Evolutionary conservation across 495 filamentous ascomycete genomes (phyloP), one percentile per base, ranked within the genome.

Genomic region (Neurospora sp.): DNA sequence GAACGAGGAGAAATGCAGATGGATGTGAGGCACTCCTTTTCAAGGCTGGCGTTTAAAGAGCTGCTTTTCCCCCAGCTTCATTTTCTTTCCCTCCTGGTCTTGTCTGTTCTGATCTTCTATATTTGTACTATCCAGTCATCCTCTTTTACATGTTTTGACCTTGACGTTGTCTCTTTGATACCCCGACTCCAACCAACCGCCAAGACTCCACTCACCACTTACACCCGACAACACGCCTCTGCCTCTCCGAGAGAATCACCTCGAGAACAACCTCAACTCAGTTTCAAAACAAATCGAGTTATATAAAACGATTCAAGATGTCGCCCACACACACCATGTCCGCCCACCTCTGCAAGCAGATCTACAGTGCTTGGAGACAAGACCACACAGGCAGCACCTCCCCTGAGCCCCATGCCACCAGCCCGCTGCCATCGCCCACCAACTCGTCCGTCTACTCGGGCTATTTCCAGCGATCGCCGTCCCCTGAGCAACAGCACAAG

Each of bases 251-350:
- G 69, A 68, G 16, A 39, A 20, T 37, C 35, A 40, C 69, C 41
- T 69, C 44, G 38, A 35, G n/a, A 37, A 69, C 68, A 48, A 42
- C 41, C 44, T 48, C n/a, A 10, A 31, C 53, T 18, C 22, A 9
- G 6, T 61, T 44, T 39, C 10, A 48, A 39, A 22, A 37, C 38
- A 69, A 73, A 75, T 31, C 53, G 3, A 35, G 53, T 35, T 12
- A 66, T 3, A 66, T 31, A 35, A 66, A 35, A 74, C 12, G 37
- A 44, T 14, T 37, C 75, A 80, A 69, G 68, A 86, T 86, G 85
- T 83, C 84, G 71, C 85, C 85, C 70, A 86, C 85, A 16, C 84
- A 86, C 78, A 86, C 85, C 69, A 86, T 86, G 83, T 84, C 84
- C 8, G 84, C 84, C 77, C 85, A 86, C 72, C 76, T 86, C 77